These are phyloP conservation scores for Neurospora tetrasperma DNA, from an alignment of 495 filamentous ascomycete genomes.

Conservation along the genomic window DNA sequence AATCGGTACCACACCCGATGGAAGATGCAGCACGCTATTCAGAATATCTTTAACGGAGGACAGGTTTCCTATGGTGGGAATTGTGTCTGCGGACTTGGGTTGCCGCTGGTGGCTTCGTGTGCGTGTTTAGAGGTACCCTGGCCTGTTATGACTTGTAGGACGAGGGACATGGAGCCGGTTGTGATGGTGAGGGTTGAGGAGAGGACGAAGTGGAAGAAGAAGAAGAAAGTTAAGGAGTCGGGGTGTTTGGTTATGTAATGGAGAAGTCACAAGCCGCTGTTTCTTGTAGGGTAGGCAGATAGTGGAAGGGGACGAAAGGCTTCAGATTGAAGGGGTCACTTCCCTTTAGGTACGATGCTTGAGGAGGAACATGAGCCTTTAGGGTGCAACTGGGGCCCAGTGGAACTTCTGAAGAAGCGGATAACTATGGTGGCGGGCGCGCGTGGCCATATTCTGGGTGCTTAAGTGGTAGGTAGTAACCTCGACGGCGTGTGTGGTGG, in stretches of 20 bases:
- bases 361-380: too few species aligned
- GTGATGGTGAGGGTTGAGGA: neutral
- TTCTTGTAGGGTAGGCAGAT: neutral
- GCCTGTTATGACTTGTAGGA: too few species aligned
- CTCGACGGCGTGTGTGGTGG: too few species aligned
- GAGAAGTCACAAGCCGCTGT: neutral
- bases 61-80: neutral
- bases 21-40: neutral
- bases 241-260: neutral
- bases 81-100: neutral
- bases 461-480: too few species aligned
- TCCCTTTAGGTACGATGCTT: neutral
- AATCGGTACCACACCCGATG: neutral
- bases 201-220: neutral
- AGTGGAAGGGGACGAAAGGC: too few species aligned
- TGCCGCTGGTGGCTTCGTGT: neutral
- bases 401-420: too few species aligned
- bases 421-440: too few species aligned
- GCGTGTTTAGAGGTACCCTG: neutral
- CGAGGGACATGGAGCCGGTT: too few species aligned
- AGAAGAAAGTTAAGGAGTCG: neutral
- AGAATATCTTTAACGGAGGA: neutral
- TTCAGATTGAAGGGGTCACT: rapidly evolving
- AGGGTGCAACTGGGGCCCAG: too few species aligned
- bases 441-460: too few species aligned